phyloP scores from a whole-genome alignment of 352 stramenopile genomes.

The Phytophthora foliorum region DNA sequence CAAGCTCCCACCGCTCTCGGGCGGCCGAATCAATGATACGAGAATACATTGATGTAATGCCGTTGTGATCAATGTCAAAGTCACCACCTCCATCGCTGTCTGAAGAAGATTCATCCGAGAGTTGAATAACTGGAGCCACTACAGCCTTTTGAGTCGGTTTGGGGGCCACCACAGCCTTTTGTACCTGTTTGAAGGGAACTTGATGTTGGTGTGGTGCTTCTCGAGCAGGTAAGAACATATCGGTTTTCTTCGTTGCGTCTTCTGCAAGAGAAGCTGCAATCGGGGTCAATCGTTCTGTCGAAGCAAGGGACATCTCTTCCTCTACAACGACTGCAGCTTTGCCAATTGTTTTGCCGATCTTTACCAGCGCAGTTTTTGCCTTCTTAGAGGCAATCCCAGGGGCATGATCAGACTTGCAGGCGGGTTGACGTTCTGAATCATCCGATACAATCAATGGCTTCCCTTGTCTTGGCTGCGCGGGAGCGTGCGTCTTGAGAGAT shows the following conservation, averaged over 20 bases:
- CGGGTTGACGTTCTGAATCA: neutral
- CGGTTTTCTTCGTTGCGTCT: slow-evolving; percentile 25
- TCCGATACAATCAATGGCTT: slow-evolving; percentile 18
- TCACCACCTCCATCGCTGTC: slow-evolving; percentile 35
- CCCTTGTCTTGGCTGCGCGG: slow-evolving; percentile 13
- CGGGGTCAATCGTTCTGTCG: slow-evolving; percentile 16
- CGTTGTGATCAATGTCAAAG: slow-evolving; percentile 13
- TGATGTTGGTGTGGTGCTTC: slow-evolving; percentile 5
- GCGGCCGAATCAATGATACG: slow-evolving; percentile 82
- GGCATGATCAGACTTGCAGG: neutral
- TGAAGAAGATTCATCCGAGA: slow-evolving; percentile 23
- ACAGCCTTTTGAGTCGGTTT: slow-evolving; percentile 6
- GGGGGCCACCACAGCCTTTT: neutral
- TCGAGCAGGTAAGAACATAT: slow-evolving; percentile 32
- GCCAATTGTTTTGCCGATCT: neutral
- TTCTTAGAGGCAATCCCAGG: slow-evolving; percentile 2
- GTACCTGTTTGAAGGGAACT: neutral
- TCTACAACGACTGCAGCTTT: slow-evolving; percentile 5
- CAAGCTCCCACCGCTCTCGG: slow-evolving; percentile 76
- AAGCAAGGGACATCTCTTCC: neutral
- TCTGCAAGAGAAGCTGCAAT: slow-evolving; percentile 32
- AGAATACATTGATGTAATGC: slow-evolving; percentile 62
- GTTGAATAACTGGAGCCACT: slow-evolving; percentile 1
- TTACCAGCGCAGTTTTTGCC: neutral
- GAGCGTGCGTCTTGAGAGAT: slow-evolving; percentile 8